A percentile compares a stretch with the other conserved stretches of the same genome.
Evolutionary conservation across 441 rosid genomes (phyloP).

Genomic region (Corymbia calophylla): DNA sequence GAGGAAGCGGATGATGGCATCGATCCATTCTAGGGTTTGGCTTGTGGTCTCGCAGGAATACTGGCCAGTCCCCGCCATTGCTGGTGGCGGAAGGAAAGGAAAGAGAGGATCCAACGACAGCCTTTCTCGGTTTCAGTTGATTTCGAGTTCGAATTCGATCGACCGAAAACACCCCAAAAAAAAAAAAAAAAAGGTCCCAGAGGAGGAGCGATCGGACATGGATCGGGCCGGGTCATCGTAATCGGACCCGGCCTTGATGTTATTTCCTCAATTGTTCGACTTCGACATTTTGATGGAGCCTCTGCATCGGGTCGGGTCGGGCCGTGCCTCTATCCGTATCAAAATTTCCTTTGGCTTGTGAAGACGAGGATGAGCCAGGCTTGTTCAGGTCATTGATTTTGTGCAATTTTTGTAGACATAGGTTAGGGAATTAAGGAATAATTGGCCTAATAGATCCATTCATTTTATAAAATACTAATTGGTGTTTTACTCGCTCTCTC

Average conservation of each 20-base stretch:
- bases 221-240: background rate
- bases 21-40: conserved; percentile 68
- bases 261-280: background rate
- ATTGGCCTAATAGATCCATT: background rate
- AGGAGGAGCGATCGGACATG: background rate
- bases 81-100: background rate
- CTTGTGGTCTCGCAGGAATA: conserved; percentile 52
- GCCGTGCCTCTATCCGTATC: background rate
- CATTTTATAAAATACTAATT: background rate
- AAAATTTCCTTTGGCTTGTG: background rate
- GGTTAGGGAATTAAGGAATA: too few relatives aligned
- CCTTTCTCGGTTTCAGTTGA: background rate
- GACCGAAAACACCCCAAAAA: too few relatives aligned
- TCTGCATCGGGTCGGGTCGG: background rate
- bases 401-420: background rate
- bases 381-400: background rate
- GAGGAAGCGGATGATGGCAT: conserved; percentile 52
- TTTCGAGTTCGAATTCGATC: background rate
- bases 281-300: background rate
- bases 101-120: background rate
- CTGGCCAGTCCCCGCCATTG: conserved; percentile 4
- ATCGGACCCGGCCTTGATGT: background rate
- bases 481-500: background rate
- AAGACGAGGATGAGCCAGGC: background rate
- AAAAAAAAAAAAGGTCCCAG: too few relatives aligned